These are phyloP conservation scores for Euphorbia celastroides DNA, from an alignment of 441 rosid genomes.

Conservation along the genomic window DNA sequence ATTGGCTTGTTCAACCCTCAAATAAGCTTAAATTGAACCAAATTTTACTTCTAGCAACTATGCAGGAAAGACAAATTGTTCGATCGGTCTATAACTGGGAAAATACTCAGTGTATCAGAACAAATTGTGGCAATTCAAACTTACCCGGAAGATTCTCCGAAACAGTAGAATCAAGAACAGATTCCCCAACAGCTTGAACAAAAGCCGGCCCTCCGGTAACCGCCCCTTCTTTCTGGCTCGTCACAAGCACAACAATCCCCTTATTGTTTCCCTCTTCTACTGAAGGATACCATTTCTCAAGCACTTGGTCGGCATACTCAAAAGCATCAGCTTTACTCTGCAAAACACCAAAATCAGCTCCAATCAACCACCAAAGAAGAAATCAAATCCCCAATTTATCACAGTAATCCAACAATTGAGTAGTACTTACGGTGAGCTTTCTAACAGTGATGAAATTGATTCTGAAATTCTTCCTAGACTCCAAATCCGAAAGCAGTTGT, in stretches of 20 bases:
- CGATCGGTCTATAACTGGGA: too few species aligned
- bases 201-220: conserved; percentile 92
- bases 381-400: background rate
- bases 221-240: conserved; percentile 96
- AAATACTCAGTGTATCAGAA: background rate
- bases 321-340: conserved; percentile 99
- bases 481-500: conserved; percentile 82
- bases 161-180: conserved; percentile 75
- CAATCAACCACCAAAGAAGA: conserved; percentile 3
- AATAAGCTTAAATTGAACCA: background rate
- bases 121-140: background rate
- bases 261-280: conserved; percentile 82
- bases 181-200: conserved; percentile 80
- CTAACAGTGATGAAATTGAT: conserved; percentile 81
- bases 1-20: background rate
- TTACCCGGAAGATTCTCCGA: conserved; percentile 94
- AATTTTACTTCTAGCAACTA: background rate
- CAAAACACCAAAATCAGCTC: conserved; percentile 19
- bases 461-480: conserved; percentile 66
- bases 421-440: conserved; percentile 88
- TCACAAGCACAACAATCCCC: conserved; percentile 84
- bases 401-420: background rate
- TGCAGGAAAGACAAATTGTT: too few species aligned
- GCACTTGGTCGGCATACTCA: conserved; percentile 93
- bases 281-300: conserved; percentile 89